phyloP scores from a whole-genome alignment of 257 asterid genomes.

The Petunia secreta region DNA sequence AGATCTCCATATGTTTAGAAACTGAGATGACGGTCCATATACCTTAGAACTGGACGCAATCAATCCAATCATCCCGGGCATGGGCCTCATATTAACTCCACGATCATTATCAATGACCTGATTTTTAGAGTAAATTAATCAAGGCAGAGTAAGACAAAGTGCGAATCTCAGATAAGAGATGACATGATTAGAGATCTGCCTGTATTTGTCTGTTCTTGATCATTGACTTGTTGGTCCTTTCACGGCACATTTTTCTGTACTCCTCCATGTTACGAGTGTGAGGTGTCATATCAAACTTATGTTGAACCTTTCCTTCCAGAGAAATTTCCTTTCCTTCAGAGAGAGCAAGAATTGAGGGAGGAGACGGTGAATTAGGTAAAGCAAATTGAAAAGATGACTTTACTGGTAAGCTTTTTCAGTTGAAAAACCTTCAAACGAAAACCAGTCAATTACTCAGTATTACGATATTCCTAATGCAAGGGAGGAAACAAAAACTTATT shows the following conservation, averaged over 20 bases:
- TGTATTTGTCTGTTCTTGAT: constrained; percentile 87
- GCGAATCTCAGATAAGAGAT: not conserved
- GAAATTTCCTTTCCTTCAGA: constrained; percentile 39
- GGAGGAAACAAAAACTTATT: not conserved
- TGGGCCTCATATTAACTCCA: constrained; percentile 92
- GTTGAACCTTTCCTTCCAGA: constrained; percentile 89
- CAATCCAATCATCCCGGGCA: constrained; percentile 87
- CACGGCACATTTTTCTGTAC: constrained; percentile 87
- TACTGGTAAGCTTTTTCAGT: not conserved
- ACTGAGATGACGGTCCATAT: not conserved
- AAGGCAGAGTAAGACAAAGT: constrained; percentile 9
- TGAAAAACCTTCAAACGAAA: not conserved
- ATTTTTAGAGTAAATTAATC: constrained; percentile 24
- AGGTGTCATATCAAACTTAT: constrained; percentile 95
- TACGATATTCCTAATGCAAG: not conserved
- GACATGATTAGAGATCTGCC: constrained; percentile 39
- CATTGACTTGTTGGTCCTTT: constrained; percentile 91
- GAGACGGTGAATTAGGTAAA: constrained; percentile 7
- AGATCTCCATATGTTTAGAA: not conserved
- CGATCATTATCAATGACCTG: constrained; percentile 90
- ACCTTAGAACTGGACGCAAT: constrained; percentile 79
- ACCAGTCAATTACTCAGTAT: not conserved
- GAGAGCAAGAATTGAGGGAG: not conserved
- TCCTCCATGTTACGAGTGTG: constrained; percentile 51
- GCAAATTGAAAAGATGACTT: not conserved